Evolutionary conservation across 805 yeast species (phyloP).

Genomic region (Candida boidinii): DNA sequence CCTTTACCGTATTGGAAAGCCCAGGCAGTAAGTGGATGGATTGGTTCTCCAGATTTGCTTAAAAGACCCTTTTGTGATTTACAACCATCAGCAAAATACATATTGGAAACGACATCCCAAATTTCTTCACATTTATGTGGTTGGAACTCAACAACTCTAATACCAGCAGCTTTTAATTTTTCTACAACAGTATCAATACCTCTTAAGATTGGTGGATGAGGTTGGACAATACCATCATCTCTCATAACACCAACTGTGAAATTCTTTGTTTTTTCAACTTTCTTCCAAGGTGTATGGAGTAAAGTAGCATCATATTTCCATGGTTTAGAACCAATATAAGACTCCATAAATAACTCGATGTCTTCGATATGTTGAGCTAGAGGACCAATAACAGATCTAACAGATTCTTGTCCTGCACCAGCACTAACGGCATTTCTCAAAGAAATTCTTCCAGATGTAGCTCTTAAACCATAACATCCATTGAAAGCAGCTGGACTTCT

Average conservation of each 20-base stretch:
- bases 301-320: constrained; percentile 7
- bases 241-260: constrained; percentile 43
- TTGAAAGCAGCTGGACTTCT: constrained; percentile 79
- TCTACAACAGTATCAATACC: constrained; percentile 26
- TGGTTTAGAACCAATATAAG: constrained; percentile 12
- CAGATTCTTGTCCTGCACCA: constrained; percentile 5
- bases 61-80: constrained; percentile 10
- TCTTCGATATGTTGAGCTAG: constrained; percentile 35
- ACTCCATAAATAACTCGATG: constrained; percentile 38
- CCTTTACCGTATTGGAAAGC: constrained; percentile 32
- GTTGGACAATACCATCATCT: constrained; percentile 45
- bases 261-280: constrained; percentile 11
- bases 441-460: constrained; percentile 30
- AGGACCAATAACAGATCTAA: constrained; percentile 3
- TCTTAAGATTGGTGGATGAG: constrained; percentile 47
- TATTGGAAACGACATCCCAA: constrained; percentile 3
- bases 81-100: constrained; percentile 9
- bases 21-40: neutral
- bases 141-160: constrained; percentile 30
- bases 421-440: constrained; percentile 5
- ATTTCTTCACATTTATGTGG: neutral
- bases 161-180: constrained; percentile 28
- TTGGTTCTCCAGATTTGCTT: constrained; percentile 1
- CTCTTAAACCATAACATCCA: constrained; percentile 72
- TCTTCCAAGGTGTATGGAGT: neutral